Base-by-base conservation (phyloP, 2,329 filamentous ascomycete genomes). In the Nigrograna mackinnonii region DNA sequence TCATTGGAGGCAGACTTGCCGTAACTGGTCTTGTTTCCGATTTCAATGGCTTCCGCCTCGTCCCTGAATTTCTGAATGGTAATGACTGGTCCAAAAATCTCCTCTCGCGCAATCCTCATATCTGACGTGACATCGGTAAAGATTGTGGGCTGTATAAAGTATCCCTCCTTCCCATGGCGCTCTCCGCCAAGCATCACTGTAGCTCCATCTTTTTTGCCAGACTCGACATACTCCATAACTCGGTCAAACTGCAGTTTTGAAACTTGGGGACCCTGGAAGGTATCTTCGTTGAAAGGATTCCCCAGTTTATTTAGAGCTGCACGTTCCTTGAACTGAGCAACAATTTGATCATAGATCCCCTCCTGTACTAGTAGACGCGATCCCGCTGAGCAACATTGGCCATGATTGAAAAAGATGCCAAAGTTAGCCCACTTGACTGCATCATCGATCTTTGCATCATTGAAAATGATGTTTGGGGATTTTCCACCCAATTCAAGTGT, bases 401-500 rank as follows among this genome's bases (percentile, higher is more conserved):
- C 91, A 0, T 87, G 88, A 53, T 86, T 91, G 77, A 88, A 95
- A 73, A 95, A 95, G 69, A 95, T 95, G 57, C 90, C 91, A 77
- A 95, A 89, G 86, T 95, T 91, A 50, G 89, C 89, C 22, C 89
- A 87, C 58, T 95, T 86, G 22, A 89, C 91, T 13, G 91, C 91
- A 57, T 83, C 82, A 34, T 89, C 84, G 16, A 92, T 68, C 37
- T 89, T 82, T n/a, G 87, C 87, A 58, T 94, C 90, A 1, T 88
- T 87, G 1, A 95, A 81, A 35, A 96, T 77, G 37, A 96, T 75
- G 30, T 90, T 76, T 1, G 90, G 88, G 46, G 85, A 90, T 73
- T 95, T 95, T 37, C 91, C 91, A 41, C 91, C 91, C 0, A 95
- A 79, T 71, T 96, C 91, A 87, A 95, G 91, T 17, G 91, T 95